A percentile compares a stretch with the other conserved stretches of the same genome.
Evolutionary conservation across 345 rosid species (phyloP).

Genomic region (Brassica napus): Da-Ae NC_063447.1:52521501-52522000

Average conservation of each 20-base stretch:
- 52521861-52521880: conserved; percentile 50
- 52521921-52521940: conserved; percentile 40
- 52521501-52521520: background rate
- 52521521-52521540: conserved; percentile 14
- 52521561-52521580: conserved; percentile 64
- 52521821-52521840: background rate
- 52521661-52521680: conserved; percentile 53
- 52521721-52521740: conserved; percentile 58
- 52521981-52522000: background rate
- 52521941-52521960: conserved; percentile 38
- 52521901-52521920: conserved; percentile 37
- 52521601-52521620: background rate
- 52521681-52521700: conserved; percentile 57
- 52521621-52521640: background rate
- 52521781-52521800: conserved; percentile 51
- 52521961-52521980: conserved; percentile 47
- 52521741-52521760: conserved; percentile 73
- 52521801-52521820: conserved; percentile 25
- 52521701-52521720: conserved; percentile 48
- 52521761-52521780: conserved; percentile 62
- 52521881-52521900: conserved; percentile 48
- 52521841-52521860: conserved; percentile 53
- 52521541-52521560: conserved; percentile 24
- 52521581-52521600: conserved; percentile 31
- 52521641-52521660: conserved; percentile 24